These are phyloP conservation scores for Didymella segeticola DNA, from an alignment of 2,329 filamentous ascomycete genomes.

Conservation along the genomic window DNA sequence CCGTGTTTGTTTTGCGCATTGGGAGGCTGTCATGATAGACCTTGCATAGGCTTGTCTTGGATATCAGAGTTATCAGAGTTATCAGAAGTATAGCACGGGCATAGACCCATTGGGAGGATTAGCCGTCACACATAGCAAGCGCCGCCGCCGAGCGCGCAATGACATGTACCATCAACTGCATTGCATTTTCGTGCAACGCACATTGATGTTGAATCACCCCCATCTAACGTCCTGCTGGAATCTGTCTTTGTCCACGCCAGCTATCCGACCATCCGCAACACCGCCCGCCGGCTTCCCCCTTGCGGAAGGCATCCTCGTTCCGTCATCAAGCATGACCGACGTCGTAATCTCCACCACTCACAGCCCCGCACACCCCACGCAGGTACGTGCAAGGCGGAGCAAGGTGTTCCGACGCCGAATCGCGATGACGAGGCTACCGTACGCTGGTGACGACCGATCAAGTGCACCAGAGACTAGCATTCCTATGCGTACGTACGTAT, in stretches of 20 bases:
- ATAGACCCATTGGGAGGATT: not conserved
- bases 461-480: no score
- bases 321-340: no score
- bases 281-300: constrained; percentile 1
- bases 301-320: constrained; percentile 10
- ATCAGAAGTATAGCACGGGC: not conserved
- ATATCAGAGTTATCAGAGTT: no score
- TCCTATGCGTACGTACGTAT: no score
- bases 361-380: no score
- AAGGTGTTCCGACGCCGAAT: no score
- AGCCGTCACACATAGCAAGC: constrained; percentile 1
- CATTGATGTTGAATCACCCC: not conserved
- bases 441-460: no score
- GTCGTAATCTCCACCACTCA: no score
- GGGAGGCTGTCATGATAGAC: constrained; percentile 16
- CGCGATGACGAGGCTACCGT: no score
- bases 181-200: not conserved
- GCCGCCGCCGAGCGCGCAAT: constrained; percentile 7
- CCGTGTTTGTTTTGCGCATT: constrained; percentile 7
- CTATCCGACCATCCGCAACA: not conserved
- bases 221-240: not conserved
- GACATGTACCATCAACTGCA: constrained; percentile 2
- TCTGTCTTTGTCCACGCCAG: no score
- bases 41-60: constrained; percentile 6
- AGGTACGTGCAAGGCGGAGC: no score